These are phyloP conservation scores for Tilletiopsis washingtonensis DNA, from an alignment of 1,284 basidiomycete species.

Conservation along the genomic window DNA sequence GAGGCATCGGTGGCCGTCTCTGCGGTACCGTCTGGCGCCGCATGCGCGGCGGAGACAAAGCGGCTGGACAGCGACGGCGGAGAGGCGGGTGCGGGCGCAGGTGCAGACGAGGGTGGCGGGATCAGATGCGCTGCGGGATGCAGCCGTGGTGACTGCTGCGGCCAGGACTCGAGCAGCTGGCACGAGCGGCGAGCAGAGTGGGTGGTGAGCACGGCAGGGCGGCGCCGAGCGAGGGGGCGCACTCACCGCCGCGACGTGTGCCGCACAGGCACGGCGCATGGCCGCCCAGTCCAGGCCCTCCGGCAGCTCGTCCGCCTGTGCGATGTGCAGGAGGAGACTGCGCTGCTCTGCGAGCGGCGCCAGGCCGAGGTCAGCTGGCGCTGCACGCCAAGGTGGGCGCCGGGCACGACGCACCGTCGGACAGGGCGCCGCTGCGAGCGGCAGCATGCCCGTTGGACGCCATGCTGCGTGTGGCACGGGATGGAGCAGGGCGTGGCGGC, in stretches of 20 bases:
- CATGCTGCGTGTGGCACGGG: too few relatives aligned
- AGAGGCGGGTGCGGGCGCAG: neutral
- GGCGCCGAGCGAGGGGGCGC: too few relatives aligned
- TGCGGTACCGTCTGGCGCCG: neutral
- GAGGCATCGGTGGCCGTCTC: too few relatives aligned
- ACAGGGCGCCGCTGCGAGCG: too few relatives aligned
- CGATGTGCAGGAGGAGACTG: constrained; percentile 54
- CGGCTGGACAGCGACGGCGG: neutral
- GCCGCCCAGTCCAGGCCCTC: neutral
- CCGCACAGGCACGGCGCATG: neutral
- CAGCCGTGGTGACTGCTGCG: neutral
- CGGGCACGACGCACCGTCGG: too few relatives aligned
- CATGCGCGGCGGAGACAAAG: neutral
- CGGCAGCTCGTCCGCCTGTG: constrained; percentile 64
- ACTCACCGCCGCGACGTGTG: neutral
- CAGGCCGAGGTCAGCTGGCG: too few relatives aligned
- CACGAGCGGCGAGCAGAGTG: too few relatives aligned
- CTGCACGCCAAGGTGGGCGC: too few relatives aligned
- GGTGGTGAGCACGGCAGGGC: too few relatives aligned
- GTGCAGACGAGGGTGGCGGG: neutral
- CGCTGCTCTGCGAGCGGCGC: too few relatives aligned
- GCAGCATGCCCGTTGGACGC: too few relatives aligned
- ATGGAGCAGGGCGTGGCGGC: too few relatives aligned
- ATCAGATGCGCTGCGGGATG: neutral
- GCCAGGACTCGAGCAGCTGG: neutral